Percentiles rank a stretch among this genome's conserved stretches.
phyloP scores from a whole-genome alignment of 176 grass and related monocot species.

The Aechmea fasciata region DNA sequence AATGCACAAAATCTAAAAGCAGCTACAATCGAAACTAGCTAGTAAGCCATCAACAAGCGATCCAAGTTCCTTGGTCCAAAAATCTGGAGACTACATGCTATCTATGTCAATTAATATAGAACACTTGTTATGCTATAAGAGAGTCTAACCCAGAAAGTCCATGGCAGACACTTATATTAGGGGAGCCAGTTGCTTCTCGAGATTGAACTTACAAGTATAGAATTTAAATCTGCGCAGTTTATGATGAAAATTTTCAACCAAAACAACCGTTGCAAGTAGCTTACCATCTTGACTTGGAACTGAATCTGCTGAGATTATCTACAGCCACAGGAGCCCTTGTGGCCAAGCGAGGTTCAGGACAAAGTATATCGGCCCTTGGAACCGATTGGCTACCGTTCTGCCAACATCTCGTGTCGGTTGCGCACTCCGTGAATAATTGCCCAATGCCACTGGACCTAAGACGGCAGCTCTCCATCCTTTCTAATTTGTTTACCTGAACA shows the following conservation, averaged over 20 bases:
- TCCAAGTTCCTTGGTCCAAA: no score
- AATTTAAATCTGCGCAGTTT: background rate
- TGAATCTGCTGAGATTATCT: background rate
- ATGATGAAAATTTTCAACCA: background rate
- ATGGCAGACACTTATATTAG: no score
- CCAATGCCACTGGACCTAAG: background rate
- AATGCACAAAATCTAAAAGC: no score
- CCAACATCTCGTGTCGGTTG: background rate
- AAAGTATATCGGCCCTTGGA: conserved; percentile 2
- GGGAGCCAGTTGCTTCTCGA: no score
- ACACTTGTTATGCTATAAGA: no score
- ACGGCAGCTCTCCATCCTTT: background rate
- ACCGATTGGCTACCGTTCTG: background rate
- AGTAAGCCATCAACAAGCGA: no score
- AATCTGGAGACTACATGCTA: no score
- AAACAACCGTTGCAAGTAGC: background rate
- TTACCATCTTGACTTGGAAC: conserved; percentile 9
- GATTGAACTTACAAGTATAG: background rate
- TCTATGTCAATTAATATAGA: no score
- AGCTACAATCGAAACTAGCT: no score
- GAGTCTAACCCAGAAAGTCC: no score
- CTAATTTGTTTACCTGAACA: background rate
- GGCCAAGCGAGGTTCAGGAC: conserved; percentile 9
- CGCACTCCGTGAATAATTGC: background rate
- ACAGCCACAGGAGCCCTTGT: background rate